Base-by-base conservation (phyloP, 352 stramenopile genomes). In the Pythium diclinum region DNA sequence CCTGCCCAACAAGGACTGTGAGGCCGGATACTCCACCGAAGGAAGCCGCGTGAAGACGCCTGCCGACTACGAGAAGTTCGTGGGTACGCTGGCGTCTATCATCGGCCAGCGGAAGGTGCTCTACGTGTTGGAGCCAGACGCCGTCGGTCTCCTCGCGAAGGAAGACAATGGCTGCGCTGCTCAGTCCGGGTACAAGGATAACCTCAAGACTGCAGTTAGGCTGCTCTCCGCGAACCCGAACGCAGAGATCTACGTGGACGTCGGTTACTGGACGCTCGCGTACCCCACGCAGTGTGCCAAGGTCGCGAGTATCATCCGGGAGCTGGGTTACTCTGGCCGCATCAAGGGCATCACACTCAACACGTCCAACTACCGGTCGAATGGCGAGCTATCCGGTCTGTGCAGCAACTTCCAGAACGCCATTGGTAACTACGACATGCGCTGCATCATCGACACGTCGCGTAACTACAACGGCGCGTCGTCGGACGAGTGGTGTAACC, bases 1-100 rank as follows among this genome's bases (percentile, higher is more conserved):
- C 8, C 67, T 93, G 23, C 85, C 85, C 25, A 81, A 83, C 65
- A 93, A 93, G 65, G 85, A 93, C 64, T 93, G 82, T 56, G 64
- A 71, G 11, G 73, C 70, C 13, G 66, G 70, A 3, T 76, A 75
- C 21, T 92, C 83, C 23, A 76, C 61, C 0, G 63, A 46, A 4
- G 74, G 72, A 16, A 74, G 51, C 9, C 32, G 32, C 47, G 73
- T 87, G 34, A 64, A 65, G 38, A 87, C 61, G 40, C 65, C 71
- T 0, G 70, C 58, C 0, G 67, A 79, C 56, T 92, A 92, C 58
- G 59, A 63, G 44, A 25, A 56, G 36, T 92, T 88, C 52, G 10
- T 92, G 3, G 34, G 61, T 21, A 62, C 65, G 19, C 67, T 92
- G 8, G 67, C 67, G 2, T 61, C 65, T 4, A 66, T 68, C 17